Conservation (phyloP, 306 rosid genomes). For the Dalbergia cochinchinensis region DNA sequence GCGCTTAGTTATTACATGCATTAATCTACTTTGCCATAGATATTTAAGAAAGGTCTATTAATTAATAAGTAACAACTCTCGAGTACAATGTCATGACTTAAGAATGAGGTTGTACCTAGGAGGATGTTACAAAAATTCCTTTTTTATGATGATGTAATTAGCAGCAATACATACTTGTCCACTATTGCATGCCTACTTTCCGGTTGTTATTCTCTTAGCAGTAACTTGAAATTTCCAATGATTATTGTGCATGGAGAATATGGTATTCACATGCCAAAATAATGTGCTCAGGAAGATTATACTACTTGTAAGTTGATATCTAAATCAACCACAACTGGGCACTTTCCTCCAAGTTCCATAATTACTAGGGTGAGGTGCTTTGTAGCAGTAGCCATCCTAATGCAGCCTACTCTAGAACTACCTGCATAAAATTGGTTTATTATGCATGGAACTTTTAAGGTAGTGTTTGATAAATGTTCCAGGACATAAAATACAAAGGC, state of each 20-base stretch:
- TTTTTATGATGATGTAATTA: constrained; percentile 69
- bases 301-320: constrained; percentile 61
- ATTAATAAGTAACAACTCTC: too few relatives aligned
- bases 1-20: too few relatives aligned
- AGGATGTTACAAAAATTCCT: too few relatives aligned
- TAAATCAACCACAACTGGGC: constrained; percentile 72
- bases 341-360: constrained; percentile 74
- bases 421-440: constrained; percentile 47
- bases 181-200: constrained; percentile 69
- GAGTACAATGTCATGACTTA: too few relatives aligned
- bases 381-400: constrained; percentile 78
- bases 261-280: background rate
- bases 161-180: constrained; percentile 75
- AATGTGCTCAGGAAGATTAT: background rate
- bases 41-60: too few relatives aligned
- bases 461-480: too few relatives aligned
- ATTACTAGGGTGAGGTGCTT: constrained; percentile 73
- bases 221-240: constrained; percentile 56
- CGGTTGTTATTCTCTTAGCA: constrained; percentile 64
- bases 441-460: background rate
- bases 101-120: too few relatives aligned
- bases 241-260: too few relatives aligned
- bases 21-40: too few relatives aligned
- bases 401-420: constrained; percentile 70
- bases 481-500: too few relatives aligned